Percentiles rank a stretch among this genome's conserved stretches.
These are phyloP conservation scores for Trametes meyenii DNA, from an alignment of 768 basidiomycete species.

Conservation along the genomic window DNA sequence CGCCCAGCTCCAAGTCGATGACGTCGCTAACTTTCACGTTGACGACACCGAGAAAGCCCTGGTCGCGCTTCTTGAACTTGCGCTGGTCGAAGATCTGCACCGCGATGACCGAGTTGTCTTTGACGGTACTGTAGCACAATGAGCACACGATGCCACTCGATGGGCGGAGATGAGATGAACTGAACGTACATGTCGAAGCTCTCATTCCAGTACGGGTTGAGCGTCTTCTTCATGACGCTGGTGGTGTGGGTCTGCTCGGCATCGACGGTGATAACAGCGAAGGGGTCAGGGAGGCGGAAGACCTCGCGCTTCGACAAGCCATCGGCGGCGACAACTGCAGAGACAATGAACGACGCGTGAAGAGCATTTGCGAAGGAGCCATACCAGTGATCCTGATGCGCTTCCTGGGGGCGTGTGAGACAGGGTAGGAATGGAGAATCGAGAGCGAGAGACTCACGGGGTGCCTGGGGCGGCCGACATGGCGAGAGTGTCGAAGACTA, in stretches of 20 bases:
- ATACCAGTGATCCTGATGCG: conserved; percentile 80
- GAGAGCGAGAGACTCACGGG: conserved; percentile 30
- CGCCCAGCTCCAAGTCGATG: conserved; percentile 88
- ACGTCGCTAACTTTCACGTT: conserved; percentile 91
- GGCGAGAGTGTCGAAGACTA: conserved; percentile 1
- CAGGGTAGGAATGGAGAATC: not conserved
- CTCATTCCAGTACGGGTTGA: conserved; percentile 98
- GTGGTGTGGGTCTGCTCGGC: conserved; percentile 97
- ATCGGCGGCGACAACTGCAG: conserved; percentile 93
- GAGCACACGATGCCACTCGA: not conserved
- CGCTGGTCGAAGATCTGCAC: conserved; percentile 99
- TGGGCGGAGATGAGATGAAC: conserved; percentile 28
- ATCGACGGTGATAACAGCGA: conserved; percentile 97
- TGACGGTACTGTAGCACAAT: conserved; percentile 69
- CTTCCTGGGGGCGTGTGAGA: conserved; percentile 47
- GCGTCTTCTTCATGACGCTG: conserved; percentile 93
- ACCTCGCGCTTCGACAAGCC: conserved; percentile 93
- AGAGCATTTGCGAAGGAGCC: conserved; percentile 21
- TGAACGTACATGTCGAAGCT: conserved; percentile 89
- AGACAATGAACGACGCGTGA: not conserved
- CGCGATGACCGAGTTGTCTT: conserved; percentile 96
- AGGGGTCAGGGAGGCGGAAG: conserved; percentile 95
- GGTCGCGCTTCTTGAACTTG: conserved; percentile 98
- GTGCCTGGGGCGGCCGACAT: conserved; percentile 35
- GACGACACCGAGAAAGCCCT: conserved; percentile 97